Conservation (phyloP, 2,329 filamentous ascomycete genomes). For the Fusarium armeniacum region DNA sequence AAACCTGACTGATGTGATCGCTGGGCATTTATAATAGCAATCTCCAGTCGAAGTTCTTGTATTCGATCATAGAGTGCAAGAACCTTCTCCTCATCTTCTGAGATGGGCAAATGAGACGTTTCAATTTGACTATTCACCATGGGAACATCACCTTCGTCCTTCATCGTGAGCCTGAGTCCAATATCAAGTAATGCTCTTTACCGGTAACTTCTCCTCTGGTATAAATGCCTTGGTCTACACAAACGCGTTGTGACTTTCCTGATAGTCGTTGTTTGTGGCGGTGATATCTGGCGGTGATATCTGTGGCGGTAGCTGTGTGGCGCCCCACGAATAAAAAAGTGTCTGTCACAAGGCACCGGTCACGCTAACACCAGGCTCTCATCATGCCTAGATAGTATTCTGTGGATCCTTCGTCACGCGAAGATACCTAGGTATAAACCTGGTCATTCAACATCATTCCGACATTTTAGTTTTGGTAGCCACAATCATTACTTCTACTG, state of each 20-base stretch:
- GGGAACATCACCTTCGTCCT: constrained; percentile 48
- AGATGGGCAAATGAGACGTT: constrained; percentile 66
- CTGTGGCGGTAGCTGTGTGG: constrained; percentile 37
- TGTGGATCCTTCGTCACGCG: constrained; percentile 48
- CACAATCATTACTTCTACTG: constrained; percentile 33
- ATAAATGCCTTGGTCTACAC: constrained; percentile 2
- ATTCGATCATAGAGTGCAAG: constrained; percentile 79
- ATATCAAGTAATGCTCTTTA: neutral
- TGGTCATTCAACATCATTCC: constrained; percentile 31
- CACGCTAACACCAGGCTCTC: constrained; percentile 51
- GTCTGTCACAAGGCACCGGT: constrained; percentile 53
- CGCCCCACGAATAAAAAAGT: constrained; percentile 38
- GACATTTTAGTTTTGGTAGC: constrained; percentile 29
- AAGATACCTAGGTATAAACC: constrained; percentile 36
- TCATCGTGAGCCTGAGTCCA: constrained; percentile 43
- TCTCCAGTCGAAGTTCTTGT: constrained; percentile 79
- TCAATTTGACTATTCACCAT: constrained; percentile 53
- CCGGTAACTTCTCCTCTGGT: neutral
- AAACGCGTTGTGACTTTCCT: constrained; percentile 23
- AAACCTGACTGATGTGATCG: constrained; percentile 56
- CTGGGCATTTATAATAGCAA: constrained; percentile 72
- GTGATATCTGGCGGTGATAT: constrained; percentile 32
- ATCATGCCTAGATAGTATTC: constrained; percentile 41
- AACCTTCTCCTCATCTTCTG: constrained; percentile 74
- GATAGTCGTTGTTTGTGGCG: constrained; percentile 30